Evolutionary conservation across 805 yeast genomes (phyloP), one percentile per base, ranked within the genome.

Genomic region (Torulaspora quercuum): DNA sequence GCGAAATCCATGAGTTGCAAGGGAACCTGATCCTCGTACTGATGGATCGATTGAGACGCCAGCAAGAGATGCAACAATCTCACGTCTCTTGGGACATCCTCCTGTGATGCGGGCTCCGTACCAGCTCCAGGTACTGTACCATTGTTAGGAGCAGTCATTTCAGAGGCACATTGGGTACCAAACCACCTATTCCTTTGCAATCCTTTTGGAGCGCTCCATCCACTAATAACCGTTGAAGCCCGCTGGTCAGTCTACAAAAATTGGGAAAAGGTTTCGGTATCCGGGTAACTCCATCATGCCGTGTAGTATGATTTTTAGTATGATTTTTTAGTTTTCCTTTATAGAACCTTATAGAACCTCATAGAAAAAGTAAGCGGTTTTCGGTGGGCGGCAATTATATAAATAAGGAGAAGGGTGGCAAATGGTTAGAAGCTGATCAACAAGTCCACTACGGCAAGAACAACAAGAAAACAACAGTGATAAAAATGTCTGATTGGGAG

Each of bases 1-100:
- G 98, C 97, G 67, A 92, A 92, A 59, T 92, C 98, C 95, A 94
- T 87, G 40, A 92, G 69, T 59, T 92, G 97, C 15, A 94, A 62
- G 0, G 97, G 96, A 3, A 92, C 97, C 40, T 88, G 95, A 55
- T 92, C 97, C 59, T 92, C 95, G 63, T 90, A 92, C 42, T 82
- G 77, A 39, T 82, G 85, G 17, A 92, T 84, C 1, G 95, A 89
- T 64, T 90, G 95, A 0, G 97, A 83, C 10, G 97, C 97, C 53
- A 92, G 75, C 21, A 92, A 82, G 58, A 92, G 68, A 58, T 90
- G 97, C 30, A 92, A 67, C 43, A 94, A 72, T 42, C 97, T 73
- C 27, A 90, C 97, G 59, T 92, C 98, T 42, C 97, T 68, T 2
- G 98, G 98, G 14, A 54, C 53, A 17, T 63, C 60, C 29, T 65